Evolutionary conservation across 495 filamentous ascomycete genomes (phyloP), one percentile per base, ranked within the genome.

Genomic region (Podospora tetraspora): DNA sequence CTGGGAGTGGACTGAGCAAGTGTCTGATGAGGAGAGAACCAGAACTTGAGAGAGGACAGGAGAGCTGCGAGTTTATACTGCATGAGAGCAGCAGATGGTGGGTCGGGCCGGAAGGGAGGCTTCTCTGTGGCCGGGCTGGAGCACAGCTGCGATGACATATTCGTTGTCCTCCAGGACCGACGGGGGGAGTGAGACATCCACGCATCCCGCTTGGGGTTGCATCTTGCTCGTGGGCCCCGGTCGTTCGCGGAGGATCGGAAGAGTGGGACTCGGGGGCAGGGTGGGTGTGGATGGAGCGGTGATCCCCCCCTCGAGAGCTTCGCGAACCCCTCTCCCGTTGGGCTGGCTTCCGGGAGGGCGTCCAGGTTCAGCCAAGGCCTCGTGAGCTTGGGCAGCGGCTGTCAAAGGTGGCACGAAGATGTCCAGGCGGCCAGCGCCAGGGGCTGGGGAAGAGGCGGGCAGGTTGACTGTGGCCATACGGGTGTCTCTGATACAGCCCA

Each of bases 11-110:
- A 6, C 68, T 64, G 66, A 71, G 63, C 66, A 62, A 70, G 72
- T 74, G 72, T 66, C 64, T 70, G 66, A 68, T 56, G 23, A 67
- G 27, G 58, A 70, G 64, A 68, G 65, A 68, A 59, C 24, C 43
- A 32, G 43, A 58, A 25, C 8, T 2, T 11, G 29, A 61, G 65
- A 68, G 59, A 22, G 59, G 30, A 56, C 62, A 62, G 64, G 22
- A 71, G 19, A 30, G n/a, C 32, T 12, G 60, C 61, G 67, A 72
- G 69, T 73, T 78, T 81, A 81, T 78, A 79, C 73, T 72, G 66
- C 58, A 62, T 23, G 34, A 60, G 29, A 60, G 27, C 19, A 32
- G n/a, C 30, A 34, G 32, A 63, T 12, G 66, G 30, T 43, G 66
- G 21, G 19, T 30, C 29, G 61, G 56, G 60, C 9, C 21, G 24